Conservation (phyloP, 164 flowering plant genomes). For the Amborella trichopoda region DNA sequence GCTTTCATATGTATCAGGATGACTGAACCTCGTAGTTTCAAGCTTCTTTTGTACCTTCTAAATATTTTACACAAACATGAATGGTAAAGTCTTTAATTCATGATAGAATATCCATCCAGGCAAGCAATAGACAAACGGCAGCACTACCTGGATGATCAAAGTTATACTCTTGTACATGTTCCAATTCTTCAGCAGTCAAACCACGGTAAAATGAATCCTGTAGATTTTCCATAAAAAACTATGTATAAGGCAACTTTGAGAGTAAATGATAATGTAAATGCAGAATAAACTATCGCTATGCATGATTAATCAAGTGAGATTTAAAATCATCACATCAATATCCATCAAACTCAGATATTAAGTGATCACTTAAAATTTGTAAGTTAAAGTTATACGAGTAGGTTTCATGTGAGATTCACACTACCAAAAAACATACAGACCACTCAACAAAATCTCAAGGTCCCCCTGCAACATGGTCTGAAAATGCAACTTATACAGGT, state of each 20-base stretch:
- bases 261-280: background rate
- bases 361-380: background rate
- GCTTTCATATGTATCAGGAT: no score
- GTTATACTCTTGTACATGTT: constrained; percentile 45
- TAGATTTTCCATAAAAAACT: constrained; percentile 2
- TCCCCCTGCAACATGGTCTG: no score
- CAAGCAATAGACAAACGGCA: background rate
- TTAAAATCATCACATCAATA: no score
- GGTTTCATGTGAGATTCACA: no score
- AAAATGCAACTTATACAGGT: no score
- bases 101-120: background rate
- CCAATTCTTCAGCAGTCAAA: constrained; percentile 44
- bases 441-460: no score
- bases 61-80: background rate
- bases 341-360: no score
- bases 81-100: background rate
- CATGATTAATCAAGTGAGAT: background rate
- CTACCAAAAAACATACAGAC: no score
- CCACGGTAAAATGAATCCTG: constrained; percentile 58
- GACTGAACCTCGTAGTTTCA: no score
- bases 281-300: background rate
- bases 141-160: constrained; percentile 50
- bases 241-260: background rate
- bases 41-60: background rate
- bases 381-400: no score